phyloP scores from a whole-genome alignment of 108 stramenopile species.

The Parietichytrium sp. region DNA sequence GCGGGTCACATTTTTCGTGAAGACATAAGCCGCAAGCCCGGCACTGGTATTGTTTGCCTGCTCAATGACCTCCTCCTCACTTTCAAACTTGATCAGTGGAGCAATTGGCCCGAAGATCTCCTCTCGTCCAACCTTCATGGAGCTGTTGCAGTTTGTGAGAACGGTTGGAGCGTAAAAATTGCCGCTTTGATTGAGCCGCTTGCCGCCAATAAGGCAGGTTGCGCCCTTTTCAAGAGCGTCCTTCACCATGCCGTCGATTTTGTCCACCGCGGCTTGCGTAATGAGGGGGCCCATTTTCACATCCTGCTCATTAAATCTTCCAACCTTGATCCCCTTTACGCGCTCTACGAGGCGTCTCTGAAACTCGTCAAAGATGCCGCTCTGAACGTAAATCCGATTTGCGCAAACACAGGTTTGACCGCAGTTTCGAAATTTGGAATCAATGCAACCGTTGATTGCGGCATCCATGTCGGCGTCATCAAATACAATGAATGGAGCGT shows the following conservation, averaged over 20 bases:
- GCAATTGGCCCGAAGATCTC: conserved; percentile 76
- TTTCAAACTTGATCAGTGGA: conserved; percentile 53
- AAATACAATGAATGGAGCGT: conserved; percentile 88
- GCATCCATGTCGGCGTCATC: conserved; percentile 82
- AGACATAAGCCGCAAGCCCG: conserved; percentile 62
- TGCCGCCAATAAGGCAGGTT: conserved; percentile 67
- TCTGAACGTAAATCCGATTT: conserved; percentile 82
- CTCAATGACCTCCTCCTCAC: conserved; percentile 57
- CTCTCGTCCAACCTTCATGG: conserved; percentile 33
- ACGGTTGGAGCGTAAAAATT: conserved; percentile 84
- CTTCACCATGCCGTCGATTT: conserved; percentile 68
- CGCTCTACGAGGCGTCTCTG: conserved; percentile 52
- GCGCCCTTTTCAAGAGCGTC: conserved; percentile 77
- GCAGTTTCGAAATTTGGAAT: conserved; percentile 82
- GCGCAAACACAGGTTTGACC: conserved; percentile 92
- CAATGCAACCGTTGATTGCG: conserved; percentile 74
- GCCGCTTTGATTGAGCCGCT: conserved; percentile 53
- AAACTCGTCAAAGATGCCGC: conserved; percentile 73
- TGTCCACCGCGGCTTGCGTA: conserved; percentile 57
- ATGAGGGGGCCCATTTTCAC: conserved; percentile 82
- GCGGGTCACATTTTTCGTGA: conserved; percentile 46
- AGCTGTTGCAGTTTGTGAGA: conserved; percentile 67
- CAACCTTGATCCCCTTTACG: conserved; percentile 62
- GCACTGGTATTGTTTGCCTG: conserved; percentile 56
- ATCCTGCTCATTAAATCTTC: conserved; percentile 65